These are phyloP conservation scores for Alternaria triticina DNA, from an alignment of 2,329 filamentous ascomycete species.

Conservation along the genomic window DNA sequence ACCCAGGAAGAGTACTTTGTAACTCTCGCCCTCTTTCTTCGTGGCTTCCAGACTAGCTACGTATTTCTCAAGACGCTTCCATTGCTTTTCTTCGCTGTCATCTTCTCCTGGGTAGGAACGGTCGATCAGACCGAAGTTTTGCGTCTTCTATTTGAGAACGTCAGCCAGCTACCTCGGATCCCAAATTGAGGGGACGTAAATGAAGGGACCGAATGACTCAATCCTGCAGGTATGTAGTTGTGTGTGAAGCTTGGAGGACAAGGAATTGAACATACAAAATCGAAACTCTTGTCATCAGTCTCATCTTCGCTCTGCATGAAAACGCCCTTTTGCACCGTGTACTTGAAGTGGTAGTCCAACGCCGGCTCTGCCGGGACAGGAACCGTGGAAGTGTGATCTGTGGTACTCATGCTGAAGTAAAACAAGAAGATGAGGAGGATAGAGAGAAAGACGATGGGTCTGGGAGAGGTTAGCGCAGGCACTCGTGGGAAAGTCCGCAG, in stretches of 20 bases:
- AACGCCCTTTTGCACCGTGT: slow-evolving; percentile 65
- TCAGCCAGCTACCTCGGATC: not conserved
- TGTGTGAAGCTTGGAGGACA: not conserved
- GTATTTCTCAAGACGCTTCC: slow-evolving; percentile 67
- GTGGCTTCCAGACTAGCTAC: slow-evolving; percentile 60
- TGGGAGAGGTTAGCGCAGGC: not conserved
- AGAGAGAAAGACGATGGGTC: slow-evolving; percentile 22
- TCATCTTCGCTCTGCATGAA: slow-evolving; percentile 67
- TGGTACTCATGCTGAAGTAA: slow-evolving; percentile 14
- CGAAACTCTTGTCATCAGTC: slow-evolving; percentile 64
- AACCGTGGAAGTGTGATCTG: not conserved
- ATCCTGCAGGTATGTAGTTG: not conserved
- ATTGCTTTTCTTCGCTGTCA: slow-evolving; percentile 53
- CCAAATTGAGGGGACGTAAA: too few species aligned
- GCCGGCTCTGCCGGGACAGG: slow-evolving; percentile 6
- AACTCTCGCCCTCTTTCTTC: slow-evolving; percentile 53
- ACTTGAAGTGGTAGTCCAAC: slow-evolving; percentile 57
- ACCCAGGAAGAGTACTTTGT: slow-evolving; percentile 72
- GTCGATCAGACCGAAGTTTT: slow-evolving; percentile 71
- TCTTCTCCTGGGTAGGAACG: slow-evolving; percentile 60
- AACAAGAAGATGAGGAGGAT: slow-evolving; percentile 7
- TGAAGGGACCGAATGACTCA: not conserved
- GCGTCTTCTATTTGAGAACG: not conserved
- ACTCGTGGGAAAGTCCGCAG: not conserved
- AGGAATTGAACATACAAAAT: slow-evolving; percentile 60